phyloP scores from a whole-genome alignment of 2,329 filamentous ascomycete species.

The Cytospora piceicola region DNA sequence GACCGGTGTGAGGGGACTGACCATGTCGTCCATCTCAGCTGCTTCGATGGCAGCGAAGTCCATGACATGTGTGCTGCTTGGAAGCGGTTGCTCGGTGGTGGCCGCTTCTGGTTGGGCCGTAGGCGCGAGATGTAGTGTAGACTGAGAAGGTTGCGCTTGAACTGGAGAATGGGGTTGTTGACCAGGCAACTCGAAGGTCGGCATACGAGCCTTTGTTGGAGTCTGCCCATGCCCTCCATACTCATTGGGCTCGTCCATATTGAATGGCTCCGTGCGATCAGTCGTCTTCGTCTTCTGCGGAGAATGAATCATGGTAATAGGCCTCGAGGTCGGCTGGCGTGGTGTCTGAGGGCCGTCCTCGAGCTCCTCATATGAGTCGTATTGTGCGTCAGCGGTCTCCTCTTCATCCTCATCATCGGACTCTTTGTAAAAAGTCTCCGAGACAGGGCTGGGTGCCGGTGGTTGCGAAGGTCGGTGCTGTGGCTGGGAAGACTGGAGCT shows the following conservation, averaged over 20 bases:
- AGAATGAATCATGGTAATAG: conserved; percentile 24
- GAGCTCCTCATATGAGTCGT: conserved; percentile 28
- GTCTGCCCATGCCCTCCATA: not conserved
- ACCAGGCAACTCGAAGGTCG: not conserved
- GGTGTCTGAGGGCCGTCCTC: conserved; percentile 24
- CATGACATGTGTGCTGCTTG: conserved; percentile 13
- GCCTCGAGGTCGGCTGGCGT: conserved; percentile 10
- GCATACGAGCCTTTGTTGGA: not conserved
- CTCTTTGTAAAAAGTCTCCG: conserved; percentile 28
- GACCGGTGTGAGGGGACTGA: conserved; percentile 27
- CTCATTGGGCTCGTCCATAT: not conserved
- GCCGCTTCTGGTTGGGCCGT: not conserved
- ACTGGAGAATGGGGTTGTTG: not conserved
- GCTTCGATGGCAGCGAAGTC: conserved; percentile 30
- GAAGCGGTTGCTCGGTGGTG: not conserved
- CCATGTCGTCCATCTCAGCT: conserved; percentile 30
- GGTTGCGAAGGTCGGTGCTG: conserved; percentile 6
- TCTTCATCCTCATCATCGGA: conserved; percentile 26
- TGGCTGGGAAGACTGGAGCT: conserved; percentile 7
- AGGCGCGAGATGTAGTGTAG: not conserved
- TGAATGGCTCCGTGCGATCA: not conserved
- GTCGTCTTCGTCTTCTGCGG: conserved; percentile 6
- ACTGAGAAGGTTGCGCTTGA: not conserved
- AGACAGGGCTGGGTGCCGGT: conserved; percentile 23
- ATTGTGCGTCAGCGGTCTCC: conserved; percentile 10